These are phyloP conservation scores for Plasmodium coatneyi DNA, from an alignment of 169 alveolate genomes.

Conservation along the genomic window DNA sequence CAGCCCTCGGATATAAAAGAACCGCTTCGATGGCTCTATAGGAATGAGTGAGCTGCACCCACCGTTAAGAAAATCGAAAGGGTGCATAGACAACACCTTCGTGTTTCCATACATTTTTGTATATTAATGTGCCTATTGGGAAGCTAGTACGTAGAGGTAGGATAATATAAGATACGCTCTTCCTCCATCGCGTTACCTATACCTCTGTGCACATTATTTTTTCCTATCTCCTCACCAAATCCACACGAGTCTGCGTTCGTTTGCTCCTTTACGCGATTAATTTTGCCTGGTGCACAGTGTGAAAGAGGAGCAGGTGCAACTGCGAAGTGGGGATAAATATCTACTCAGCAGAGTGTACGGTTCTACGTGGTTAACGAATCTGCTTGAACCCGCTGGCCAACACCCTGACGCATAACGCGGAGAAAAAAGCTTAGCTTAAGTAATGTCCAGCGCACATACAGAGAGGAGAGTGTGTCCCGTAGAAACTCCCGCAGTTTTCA, in stretches of 20 bases:
- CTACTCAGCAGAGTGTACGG: neutral
- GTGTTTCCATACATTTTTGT: neutral
- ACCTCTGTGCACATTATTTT: neutral
- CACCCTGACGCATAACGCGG: neutral
- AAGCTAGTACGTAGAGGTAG: neutral
- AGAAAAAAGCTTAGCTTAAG: neutral
- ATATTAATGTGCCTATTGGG: neutral
- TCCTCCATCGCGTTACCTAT: neutral
- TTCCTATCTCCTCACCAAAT: neutral
- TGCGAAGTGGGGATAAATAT: neutral
- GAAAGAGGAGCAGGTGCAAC: neutral
- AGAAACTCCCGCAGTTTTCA: neutral
- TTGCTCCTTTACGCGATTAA: neutral
- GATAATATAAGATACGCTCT: neutral
- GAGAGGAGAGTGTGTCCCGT: neutral
- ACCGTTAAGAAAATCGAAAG: neutral
- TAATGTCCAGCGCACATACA: neutral
- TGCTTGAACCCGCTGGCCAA: neutral
- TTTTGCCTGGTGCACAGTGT: neutral
- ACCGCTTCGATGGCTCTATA: neutral
- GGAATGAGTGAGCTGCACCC: neutral
- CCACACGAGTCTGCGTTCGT: neutral
- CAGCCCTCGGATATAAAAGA: neutral
- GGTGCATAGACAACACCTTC: neutral
- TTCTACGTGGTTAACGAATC: neutral